These are phyloP conservation scores for Pyrenochaeta sp. DNA, from an alignment of 2,329 filamentous ascomycete genomes.

Conservation along the genomic window DNA sequence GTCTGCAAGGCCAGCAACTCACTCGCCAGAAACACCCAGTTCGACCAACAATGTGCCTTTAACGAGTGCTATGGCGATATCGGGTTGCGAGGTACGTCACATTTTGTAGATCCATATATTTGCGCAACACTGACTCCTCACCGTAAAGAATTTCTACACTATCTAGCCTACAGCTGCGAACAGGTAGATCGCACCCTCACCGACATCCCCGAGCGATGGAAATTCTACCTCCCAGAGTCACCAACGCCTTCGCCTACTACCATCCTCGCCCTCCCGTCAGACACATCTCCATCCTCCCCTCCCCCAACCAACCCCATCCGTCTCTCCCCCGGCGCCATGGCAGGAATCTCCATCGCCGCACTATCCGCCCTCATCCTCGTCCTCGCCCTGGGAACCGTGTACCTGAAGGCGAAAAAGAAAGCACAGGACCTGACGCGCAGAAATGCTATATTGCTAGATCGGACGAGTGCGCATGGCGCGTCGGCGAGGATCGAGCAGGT, in stretches of 20 bases:
- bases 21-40: conserved; percentile 16
- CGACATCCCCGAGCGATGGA: conserved; percentile 20
- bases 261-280: neutral
- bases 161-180: conserved; percentile 17
- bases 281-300: neutral
- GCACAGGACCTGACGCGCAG: conserved; percentile 7
- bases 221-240: conserved; percentile 13
- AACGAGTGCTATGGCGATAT: conserved; percentile 18
- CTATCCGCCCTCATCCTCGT: conserved; percentile 1
- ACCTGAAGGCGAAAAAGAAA: conserved; percentile 12
- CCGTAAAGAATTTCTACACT: conserved; percentile 16
- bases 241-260: neutral
- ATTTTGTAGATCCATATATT: no score
- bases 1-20: conserved; percentile 25
- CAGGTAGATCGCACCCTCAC: conserved; percentile 3
- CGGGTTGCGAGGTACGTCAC: conserved; percentile 13
- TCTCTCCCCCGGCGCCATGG: neutral
- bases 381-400: conserved; percentile 3
- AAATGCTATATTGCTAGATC: conserved; percentile 5
- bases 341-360: neutral
- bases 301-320: neutral
- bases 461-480: neutral
- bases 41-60: conserved; percentile 20
- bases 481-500: neutral
- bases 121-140: no score